Conservation (phyloP, 1,284 basidiomycete species). For the Cerioporus squamosus region DNA sequence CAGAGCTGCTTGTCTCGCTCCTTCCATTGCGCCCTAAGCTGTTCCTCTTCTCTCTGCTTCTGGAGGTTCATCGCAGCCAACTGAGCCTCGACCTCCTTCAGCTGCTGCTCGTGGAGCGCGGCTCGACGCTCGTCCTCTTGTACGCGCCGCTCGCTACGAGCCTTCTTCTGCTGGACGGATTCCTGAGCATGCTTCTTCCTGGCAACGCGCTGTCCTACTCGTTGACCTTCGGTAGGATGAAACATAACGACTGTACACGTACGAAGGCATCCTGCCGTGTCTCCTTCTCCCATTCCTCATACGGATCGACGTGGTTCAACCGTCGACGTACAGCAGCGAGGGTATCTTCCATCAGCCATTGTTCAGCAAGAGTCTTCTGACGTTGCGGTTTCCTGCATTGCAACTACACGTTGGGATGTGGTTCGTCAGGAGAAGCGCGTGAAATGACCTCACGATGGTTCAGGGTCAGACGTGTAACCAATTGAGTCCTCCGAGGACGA, state of each 20-base stretch:
- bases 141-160: conserved; percentile 41
- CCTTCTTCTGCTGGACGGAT: conserved; percentile 43
- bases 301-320: conserved; percentile 70
- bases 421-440: neutral
- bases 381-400: conserved; percentile 13
- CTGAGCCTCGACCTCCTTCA: conserved; percentile 50
- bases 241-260: conserved; percentile 35
- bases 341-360: conserved; percentile 63
- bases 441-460: conserved; percentile 40
- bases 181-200: conserved; percentile 53
- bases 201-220: conserved; percentile 54
- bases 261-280: conserved; percentile 74
- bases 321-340: conserved; percentile 70
- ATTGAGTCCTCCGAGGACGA: conserved; percentile 41
- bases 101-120: conserved; percentile 48
- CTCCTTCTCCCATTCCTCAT: conserved; percentile 78
- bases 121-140: conserved; percentile 44
- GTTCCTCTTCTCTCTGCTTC: conserved; percentile 51
- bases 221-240: neutral
- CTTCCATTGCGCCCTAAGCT: conserved; percentile 51
- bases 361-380: conserved; percentile 45
- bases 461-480: conserved; percentile 47
- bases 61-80: conserved; percentile 48
- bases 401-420: neutral
- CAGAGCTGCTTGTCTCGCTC: conserved; percentile 56